Evolutionary conservation across 495 filamentous ascomycete species (phyloP).

Genomic region (Articulospora tetracladia): DNA sequence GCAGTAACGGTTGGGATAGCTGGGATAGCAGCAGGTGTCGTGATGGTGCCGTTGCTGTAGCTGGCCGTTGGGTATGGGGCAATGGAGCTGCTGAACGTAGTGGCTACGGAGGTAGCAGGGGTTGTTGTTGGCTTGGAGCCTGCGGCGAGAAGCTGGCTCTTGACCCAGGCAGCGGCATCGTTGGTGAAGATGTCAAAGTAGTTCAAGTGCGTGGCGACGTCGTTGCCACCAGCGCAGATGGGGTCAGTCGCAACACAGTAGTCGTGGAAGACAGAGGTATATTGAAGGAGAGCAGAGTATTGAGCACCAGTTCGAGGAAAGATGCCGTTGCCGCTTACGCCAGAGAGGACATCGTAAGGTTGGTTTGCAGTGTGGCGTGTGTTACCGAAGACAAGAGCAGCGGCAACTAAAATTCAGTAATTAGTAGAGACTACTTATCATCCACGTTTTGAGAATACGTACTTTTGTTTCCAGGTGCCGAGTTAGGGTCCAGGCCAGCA

Average conservation of each 20-base stretch:
- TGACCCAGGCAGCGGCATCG: constrained; percentile 13
- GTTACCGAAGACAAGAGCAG: constrained; percentile 26
- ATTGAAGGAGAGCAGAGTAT: constrained; percentile 13
- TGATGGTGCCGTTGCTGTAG: neutral
- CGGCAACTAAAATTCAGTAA: constrained; percentile 15
- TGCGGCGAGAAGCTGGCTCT: neutral
- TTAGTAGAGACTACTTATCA: neutral
- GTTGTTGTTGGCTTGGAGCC: neutral
- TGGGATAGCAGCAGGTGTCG: neutral
- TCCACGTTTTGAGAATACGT: neutral
- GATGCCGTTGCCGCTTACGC: constrained; percentile 15
- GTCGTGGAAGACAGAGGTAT: constrained; percentile 18
- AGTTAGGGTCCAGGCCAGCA: neutral
- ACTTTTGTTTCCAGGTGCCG: constrained; percentile 5
- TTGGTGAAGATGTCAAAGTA: constrained; percentile 27
- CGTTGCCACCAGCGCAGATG: constrained; percentile 25
- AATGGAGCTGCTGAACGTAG: neutral
- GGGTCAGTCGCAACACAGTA: constrained; percentile 26
- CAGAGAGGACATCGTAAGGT: constrained; percentile 23
- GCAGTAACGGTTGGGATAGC: neutral
- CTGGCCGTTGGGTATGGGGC: neutral
- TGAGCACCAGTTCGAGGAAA: constrained; percentile 21
- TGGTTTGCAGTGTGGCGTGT: constrained; percentile 24
- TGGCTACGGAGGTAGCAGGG: neutral
- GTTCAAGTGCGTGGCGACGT: constrained; percentile 16